Percentiles rank a stretch among this genome's conserved stretches.
Evolutionary conservation across 2,329 filamentous ascomycete genomes (phyloP).

Genomic region (Phialemonium atrogriseum): DNA sequence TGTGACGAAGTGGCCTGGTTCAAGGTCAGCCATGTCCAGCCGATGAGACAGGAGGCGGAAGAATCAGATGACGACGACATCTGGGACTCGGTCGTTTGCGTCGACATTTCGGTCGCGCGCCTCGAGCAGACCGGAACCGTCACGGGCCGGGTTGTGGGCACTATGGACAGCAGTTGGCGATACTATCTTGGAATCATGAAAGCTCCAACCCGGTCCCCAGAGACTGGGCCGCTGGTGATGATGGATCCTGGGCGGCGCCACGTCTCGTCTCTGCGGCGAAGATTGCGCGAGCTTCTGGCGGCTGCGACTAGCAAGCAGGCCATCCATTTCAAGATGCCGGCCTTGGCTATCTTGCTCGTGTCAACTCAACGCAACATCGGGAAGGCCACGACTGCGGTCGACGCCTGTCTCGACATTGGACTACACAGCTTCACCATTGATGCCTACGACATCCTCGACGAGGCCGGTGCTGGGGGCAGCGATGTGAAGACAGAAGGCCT

Average conservation of each 20-base stretch:
- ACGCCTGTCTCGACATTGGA: slow-evolving; percentile 80
- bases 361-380: slow-evolving; percentile 92
- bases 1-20: slow-evolving; percentile 79
- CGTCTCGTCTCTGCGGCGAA: slow-evolving; percentile 54
- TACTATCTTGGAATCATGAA: slow-evolving; percentile 79
- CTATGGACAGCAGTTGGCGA: slow-evolving; percentile 71
- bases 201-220: slow-evolving; percentile 41
- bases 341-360: slow-evolving; percentile 77
- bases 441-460: slow-evolving; percentile 89
- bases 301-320: slow-evolving; percentile 84
- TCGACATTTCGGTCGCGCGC: slow-evolving; percentile 78
- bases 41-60: slow-evolving; percentile 36
- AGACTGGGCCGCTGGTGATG: slow-evolving; percentile 29
- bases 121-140: slow-evolving; percentile 90
- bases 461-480: slow-evolving; percentile 75
- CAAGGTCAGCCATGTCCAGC: slow-evolving; percentile 67
- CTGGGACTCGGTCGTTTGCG: slow-evolving; percentile 80
- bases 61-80: slow-evolving; percentile 56
- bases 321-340: slow-evolving; percentile 78
- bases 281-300: slow-evolving; percentile 75
- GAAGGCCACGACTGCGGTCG: slow-evolving; percentile 69
- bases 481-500: slow-evolving; percentile 94
- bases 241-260: slow-evolving; percentile 40
- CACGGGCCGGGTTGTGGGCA: slow-evolving; percentile 70
- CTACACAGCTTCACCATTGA: slow-evolving; percentile 85